Percentiles rank a stretch among this genome's conserved stretches.
These are phyloP conservation scores for thale cress (Arabidopsis thaliana) DNA, from an alignment of 345 rosid species.

Conservation along the genomic window DNA sequence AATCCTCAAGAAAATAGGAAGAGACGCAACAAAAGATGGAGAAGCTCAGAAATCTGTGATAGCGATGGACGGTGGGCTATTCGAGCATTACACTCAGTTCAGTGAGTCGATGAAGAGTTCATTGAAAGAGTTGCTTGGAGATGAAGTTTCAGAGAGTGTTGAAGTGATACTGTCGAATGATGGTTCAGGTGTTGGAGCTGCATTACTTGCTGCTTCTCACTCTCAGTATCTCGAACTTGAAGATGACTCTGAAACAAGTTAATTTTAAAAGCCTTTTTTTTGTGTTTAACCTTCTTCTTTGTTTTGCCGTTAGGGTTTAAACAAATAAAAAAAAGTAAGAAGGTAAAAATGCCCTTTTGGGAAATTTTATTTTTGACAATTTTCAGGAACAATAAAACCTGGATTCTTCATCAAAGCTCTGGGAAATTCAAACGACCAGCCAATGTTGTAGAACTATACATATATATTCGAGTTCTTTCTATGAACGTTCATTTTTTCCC, in stretches of 20 bases:
- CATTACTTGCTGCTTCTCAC: slow-evolving; percentile 78
- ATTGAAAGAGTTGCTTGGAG: slow-evolving; percentile 67
- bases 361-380: slow-evolving; percentile 8
- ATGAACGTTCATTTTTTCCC: slow-evolving; percentile 10
- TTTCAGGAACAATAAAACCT: slow-evolving; percentile 38
- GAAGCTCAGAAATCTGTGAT: slow-evolving; percentile 64
- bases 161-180: slow-evolving; percentile 62
- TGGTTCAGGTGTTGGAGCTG: slow-evolving; percentile 86
- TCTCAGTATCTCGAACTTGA: slow-evolving; percentile 54
- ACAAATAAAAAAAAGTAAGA: slow-evolving; percentile 34
- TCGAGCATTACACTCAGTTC: slow-evolving; percentile 68
- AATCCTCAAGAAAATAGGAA: slow-evolving; percentile 79
- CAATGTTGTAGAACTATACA: slow-evolving; percentile 45
- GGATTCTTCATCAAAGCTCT: slow-evolving; percentile 30
- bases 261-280: background rate
- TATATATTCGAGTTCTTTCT: slow-evolving; percentile 32
- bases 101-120: slow-evolving; percentile 66
- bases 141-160: slow-evolving; percentile 56
- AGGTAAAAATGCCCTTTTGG: slow-evolving; percentile 20
- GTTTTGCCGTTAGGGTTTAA: slow-evolving; percentile 39
- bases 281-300: slow-evolving; percentile 24
- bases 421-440: slow-evolving; percentile 26
- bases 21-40: slow-evolving; percentile 59
- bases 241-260: slow-evolving; percentile 42
- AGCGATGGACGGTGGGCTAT: slow-evolving; percentile 85